phyloP scores from a whole-genome alignment of 2,329 filamentous ascomycete species.

The Colletotrichum lini region DNA sequence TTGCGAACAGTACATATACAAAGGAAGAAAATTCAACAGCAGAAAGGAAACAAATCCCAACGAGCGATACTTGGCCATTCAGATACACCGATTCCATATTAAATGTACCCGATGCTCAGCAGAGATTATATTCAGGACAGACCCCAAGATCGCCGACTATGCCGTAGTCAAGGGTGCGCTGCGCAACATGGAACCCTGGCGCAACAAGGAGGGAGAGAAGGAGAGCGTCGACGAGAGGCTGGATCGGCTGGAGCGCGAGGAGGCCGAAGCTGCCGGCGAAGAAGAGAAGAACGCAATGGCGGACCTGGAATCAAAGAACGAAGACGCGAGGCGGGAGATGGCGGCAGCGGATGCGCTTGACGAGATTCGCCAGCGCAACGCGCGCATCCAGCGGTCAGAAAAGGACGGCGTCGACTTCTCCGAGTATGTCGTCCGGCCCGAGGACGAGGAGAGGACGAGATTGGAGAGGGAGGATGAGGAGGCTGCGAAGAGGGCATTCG shows the following conservation, averaged over 20 bases:
- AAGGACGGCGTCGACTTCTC: conserved; percentile 75
- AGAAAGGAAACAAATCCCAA: conserved; percentile 91
- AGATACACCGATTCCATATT: conserved; percentile 87
- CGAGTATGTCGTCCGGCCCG: conserved; percentile 66
- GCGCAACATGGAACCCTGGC: conserved; percentile 94
- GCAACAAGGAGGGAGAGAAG: conserved; percentile 71
- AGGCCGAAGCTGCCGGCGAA: conserved; percentile 72
- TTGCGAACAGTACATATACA: conserved; percentile 78
- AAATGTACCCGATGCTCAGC: conserved; percentile 81
- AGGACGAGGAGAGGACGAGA: conserved; percentile 72
- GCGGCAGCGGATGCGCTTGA: conserved; percentile 95
- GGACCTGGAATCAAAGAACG: conserved; percentile 92
- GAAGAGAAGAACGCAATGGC: conserved; percentile 92
- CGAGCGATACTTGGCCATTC: conserved; percentile 89
- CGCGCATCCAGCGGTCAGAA: conserved; percentile 83
- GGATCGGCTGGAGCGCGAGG: conserved; percentile 85
- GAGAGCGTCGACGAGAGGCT: conserved; percentile 92
- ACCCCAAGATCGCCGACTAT: conserved; percentile 96
- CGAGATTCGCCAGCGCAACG: conserved; percentile 93
- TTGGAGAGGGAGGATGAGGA: conserved; percentile 89
- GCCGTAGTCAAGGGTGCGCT: conserved; percentile 85
- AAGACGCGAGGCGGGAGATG: conserved; percentile 96
- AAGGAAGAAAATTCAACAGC: conserved; percentile 95
- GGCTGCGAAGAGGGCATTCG: conserved; percentile 84
- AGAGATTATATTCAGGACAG: conserved; percentile 92